These are phyloP conservation scores for Microbotryum scabiosae DNA, from an alignment of 1,284 basidiomycete genomes.

Conservation along the genomic window DNA sequence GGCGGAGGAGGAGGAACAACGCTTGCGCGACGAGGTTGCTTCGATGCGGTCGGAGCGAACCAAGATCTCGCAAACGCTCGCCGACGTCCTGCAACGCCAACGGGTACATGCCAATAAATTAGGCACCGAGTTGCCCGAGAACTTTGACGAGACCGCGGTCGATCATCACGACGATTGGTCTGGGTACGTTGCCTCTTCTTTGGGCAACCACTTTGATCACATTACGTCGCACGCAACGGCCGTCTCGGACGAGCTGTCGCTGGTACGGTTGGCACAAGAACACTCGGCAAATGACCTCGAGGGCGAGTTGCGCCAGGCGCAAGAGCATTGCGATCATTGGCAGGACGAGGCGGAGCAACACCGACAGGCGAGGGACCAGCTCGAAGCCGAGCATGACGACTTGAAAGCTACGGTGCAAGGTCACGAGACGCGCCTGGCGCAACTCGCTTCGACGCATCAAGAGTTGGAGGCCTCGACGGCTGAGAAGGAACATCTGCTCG, in stretches of 20 bases:
- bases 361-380: conserved; percentile 6
- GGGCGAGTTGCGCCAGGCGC: conserved; percentile 1
- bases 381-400: conserved; percentile 1
- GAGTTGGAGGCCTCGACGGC: conserved; percentile 2
- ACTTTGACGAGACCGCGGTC: conserved; percentile 16
- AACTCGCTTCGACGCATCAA: conserved; percentile 1
- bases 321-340: background rate
- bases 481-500: conserved; percentile 2
- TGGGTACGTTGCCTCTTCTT: conserved; percentile 12
- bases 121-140: conserved; percentile 10
- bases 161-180: conserved; percentile 8
- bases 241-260: conserved; percentile 4
- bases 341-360: conserved; percentile 5
- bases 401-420: background rate
- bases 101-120: conserved; percentile 8
- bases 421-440: background rate
- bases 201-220: conserved; percentile 21
- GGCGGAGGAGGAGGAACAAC: background rate
- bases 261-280: no score
- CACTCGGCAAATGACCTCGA: background rate
- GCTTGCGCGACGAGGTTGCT: background rate
- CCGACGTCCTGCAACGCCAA: conserved; percentile 24
- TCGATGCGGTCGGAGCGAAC: background rate
- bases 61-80: conserved; percentile 11
- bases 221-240: conserved; percentile 3